Percentiles rank a stretch among this genome's conserved stretches.
phyloP scores from a whole-genome alignment of 805 yeast genomes.

The Sungouiozyma intestinalis region DNA sequence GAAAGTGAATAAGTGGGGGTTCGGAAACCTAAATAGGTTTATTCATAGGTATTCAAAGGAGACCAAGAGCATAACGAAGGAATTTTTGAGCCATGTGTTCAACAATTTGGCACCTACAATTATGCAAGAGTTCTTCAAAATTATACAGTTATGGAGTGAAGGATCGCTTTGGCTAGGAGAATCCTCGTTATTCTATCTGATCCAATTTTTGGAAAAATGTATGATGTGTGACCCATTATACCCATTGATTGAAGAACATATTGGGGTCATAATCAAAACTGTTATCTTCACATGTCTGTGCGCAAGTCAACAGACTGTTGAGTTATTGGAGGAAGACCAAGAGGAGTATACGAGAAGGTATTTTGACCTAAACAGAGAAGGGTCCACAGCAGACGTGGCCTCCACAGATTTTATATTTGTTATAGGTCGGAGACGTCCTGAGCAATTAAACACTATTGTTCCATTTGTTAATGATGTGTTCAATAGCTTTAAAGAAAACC shows the following conservation, averaged over 20 bases:
- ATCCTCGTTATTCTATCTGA: constrained; percentile 51
- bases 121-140: constrained; percentile 47
- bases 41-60: constrained; percentile 51
- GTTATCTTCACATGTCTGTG: constrained; percentile 69
- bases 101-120: constrained; percentile 59
- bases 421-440: constrained; percentile 45
- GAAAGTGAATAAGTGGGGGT: constrained; percentile 83
- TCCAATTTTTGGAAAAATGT: constrained; percentile 55
- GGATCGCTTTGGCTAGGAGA: constrained; percentile 51
- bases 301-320: constrained; percentile 54
- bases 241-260: constrained; percentile 52
- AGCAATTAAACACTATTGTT: constrained; percentile 43
- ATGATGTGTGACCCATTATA: constrained; percentile 49
- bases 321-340: constrained; percentile 69
- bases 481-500: constrained; percentile 25
- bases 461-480: constrained; percentile 46
- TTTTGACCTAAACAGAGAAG: constrained; percentile 56
- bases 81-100: constrained; percentile 47
- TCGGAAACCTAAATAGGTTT: constrained; percentile 62
- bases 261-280: constrained; percentile 53
- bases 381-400: constrained; percentile 65
- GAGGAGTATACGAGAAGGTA: constrained; percentile 69
- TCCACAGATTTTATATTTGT: constrained; percentile 66
- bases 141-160: constrained; percentile 33
- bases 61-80: constrained; percentile 33